These are phyloP conservation scores for Monilinia fructicola DNA, from an alignment of 2,329 filamentous ascomycete genomes.

Conservation along the genomic window DNA sequence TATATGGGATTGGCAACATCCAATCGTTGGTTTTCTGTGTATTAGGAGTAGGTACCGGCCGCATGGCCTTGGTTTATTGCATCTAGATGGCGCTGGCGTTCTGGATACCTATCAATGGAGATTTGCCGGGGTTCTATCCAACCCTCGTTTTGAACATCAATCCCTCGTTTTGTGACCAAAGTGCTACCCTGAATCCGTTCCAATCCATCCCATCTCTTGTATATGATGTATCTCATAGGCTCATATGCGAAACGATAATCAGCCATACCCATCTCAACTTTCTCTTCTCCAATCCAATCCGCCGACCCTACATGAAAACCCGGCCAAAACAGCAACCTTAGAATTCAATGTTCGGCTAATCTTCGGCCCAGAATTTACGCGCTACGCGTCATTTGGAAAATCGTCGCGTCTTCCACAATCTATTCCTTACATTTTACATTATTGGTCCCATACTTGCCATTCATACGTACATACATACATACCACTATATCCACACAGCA, in stretches of 20 bases:
- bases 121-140: not conserved
- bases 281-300: not conserved
- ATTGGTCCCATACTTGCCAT: too few species aligned
- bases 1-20: not conserved
- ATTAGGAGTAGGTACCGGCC: not conserved
- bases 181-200: not conserved
- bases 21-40: not conserved
- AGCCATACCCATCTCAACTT: not conserved
- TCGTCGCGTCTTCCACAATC: constrained; percentile 14
- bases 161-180: not conserved
- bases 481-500: too few species aligned
- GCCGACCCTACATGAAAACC: too few species aligned
- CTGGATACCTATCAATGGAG: constrained; percentile 1
- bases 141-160: not conserved
- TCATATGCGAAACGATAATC: not conserved
- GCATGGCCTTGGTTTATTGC: not conserved
- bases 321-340: not conserved
- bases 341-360: not conserved
- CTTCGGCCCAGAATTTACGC: constrained; percentile 1
- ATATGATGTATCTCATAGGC: not conserved
- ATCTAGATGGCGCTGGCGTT: constrained; percentile 16
- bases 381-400: constrained; percentile 12
- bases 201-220: not conserved
- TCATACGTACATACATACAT: too few species aligned
- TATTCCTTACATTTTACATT: not conserved